phyloP scores from a whole-genome alignment of 345 rosid genomes.

The Eucalyptus sp. region DNA sequence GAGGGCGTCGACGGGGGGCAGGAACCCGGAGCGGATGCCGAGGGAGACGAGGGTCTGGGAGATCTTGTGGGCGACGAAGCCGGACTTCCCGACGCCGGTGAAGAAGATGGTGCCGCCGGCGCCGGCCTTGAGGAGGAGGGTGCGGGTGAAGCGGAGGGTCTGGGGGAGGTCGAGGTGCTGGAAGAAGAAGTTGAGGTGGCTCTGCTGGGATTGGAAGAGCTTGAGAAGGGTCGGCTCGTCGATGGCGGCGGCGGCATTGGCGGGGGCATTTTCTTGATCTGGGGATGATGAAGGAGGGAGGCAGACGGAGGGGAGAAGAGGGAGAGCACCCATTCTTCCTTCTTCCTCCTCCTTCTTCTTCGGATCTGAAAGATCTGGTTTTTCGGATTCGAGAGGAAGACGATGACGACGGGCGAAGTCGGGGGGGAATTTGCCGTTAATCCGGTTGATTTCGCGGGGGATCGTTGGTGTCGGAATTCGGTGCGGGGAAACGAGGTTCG shows the following conservation, averaged over 20 bases:
- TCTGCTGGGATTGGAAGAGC: conserved; percentile 89
- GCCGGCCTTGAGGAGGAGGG: conserved; percentile 30
- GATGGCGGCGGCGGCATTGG: conserved; percentile 2
- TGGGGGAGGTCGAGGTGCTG: conserved; percentile 65
- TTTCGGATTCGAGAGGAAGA: background rate
- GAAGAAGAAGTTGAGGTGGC: conserved; percentile 88
- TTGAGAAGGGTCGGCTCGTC: conserved; percentile 43
- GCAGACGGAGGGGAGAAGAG: background rate
- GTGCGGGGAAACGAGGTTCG: background rate
- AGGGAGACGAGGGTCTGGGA: conserved; percentile 86
- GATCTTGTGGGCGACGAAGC: conserved; percentile 88
- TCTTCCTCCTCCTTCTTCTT: background rate
- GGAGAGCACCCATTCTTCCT: background rate
- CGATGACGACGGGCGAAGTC: background rate
- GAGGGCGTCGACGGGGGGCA: conserved; percentile 85
- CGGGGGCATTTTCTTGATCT: background rate
- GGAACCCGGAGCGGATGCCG: conserved; percentile 62
- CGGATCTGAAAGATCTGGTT: background rate
- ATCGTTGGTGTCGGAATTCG: background rate
- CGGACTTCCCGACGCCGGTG: conserved; percentile 94
- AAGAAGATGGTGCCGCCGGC: conserved; percentile 62
- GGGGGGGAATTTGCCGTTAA: background rate
- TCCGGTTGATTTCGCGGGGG: background rate
- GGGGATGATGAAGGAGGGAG: background rate
- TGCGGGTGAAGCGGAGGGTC: conserved; percentile 54